Evolutionary conservation across 2,329 filamentous ascomycete species (phyloP).

Genomic region (Verticillium albo-atrum): DNA sequence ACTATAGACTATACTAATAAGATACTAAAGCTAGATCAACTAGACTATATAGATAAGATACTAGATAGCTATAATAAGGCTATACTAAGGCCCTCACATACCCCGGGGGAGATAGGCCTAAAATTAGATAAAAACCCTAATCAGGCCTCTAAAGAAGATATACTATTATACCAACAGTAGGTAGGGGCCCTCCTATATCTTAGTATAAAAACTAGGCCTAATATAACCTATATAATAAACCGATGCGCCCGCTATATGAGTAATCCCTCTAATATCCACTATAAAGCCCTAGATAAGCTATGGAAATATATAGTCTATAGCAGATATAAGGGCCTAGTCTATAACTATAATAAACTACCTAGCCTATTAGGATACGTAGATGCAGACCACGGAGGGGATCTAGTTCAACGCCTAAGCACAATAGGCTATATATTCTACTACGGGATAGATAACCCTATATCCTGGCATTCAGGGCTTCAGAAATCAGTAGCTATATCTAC

Average conservation of each 20-base stretch:
- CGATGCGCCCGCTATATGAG: too few species aligned
- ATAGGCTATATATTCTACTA: neutral
- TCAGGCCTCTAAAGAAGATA: neutral
- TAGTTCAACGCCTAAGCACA: neutral
- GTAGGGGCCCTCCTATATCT: neutral
- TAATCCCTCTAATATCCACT: too few species aligned
- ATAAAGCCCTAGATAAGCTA: too few species aligned
- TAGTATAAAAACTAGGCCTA: neutral
- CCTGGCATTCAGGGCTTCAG: neutral
- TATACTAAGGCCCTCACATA: too few species aligned
- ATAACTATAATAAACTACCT: too few species aligned
- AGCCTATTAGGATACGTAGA: too few species aligned
- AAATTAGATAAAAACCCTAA: conserved; percentile 1
- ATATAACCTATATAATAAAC: too few species aligned
- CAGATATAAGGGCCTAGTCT: too few species aligned
- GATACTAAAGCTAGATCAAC: too few species aligned
- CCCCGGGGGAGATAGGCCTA: neutral
- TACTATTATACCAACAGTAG: neutral
- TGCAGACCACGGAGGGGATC: too few species aligned
- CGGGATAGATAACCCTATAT: neutral
- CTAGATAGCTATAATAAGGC: neutral
- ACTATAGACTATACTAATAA: too few species aligned
- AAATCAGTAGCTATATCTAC: neutral
- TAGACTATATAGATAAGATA: neutral
- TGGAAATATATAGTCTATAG: too few species aligned